These are phyloP conservation scores for Ulota crispa DNA, from an alignment of 225 moss, liverwort and hornwort species.

Conservation along the genomic window DNA sequence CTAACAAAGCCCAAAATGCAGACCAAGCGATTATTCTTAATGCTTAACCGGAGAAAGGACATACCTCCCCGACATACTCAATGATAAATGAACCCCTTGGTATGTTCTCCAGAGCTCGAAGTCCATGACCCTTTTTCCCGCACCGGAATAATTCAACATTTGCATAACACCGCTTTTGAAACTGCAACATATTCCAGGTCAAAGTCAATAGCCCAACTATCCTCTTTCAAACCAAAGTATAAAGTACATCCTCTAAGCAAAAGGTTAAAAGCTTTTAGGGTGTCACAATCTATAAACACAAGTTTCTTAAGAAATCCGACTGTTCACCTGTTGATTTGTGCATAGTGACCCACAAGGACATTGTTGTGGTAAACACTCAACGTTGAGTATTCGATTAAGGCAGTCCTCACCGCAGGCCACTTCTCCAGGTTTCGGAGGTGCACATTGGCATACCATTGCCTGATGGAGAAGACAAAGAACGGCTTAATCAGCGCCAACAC, in stretches of 20 bases:
- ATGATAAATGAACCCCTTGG: slow-evolving; percentile 82
- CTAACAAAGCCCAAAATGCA: neutral
- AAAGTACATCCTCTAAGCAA: neutral
- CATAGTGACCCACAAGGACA: slow-evolving; percentile 81
- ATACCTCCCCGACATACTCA: slow-evolving; percentile 94
- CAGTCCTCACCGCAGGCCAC: slow-evolving; percentile 83
- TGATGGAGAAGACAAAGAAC: slow-evolving; percentile 26
- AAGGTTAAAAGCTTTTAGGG: neutral
- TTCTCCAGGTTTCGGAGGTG: slow-evolving; percentile 59
- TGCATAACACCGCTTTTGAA: slow-evolving; percentile 77
- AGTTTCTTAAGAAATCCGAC: neutral
- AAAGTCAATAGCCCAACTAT: neutral
- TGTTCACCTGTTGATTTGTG: slow-evolving; percentile 83
- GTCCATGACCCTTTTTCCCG: slow-evolving; percentile 89
- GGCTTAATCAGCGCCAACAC: slow-evolving; percentile 12
- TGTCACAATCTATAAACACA: slow-evolving; percentile 8
- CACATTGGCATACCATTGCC: slow-evolving; percentile 92
- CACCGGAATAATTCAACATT: slow-evolving; percentile 72
- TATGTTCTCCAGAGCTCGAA: slow-evolving; percentile 55
- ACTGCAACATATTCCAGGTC: slow-evolving; percentile 46
- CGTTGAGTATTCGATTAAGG: slow-evolving; percentile 79
- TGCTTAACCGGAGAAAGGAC: slow-evolving; percentile 16
- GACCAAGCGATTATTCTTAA: neutral
- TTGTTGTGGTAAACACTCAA: slow-evolving; percentile 81
- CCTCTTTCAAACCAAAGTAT: neutral